Evolutionary conservation across 306 rosid species (phyloP), one percentile per base, ranked within the genome.

Genomic region (Quercus wislizeni): DNA sequence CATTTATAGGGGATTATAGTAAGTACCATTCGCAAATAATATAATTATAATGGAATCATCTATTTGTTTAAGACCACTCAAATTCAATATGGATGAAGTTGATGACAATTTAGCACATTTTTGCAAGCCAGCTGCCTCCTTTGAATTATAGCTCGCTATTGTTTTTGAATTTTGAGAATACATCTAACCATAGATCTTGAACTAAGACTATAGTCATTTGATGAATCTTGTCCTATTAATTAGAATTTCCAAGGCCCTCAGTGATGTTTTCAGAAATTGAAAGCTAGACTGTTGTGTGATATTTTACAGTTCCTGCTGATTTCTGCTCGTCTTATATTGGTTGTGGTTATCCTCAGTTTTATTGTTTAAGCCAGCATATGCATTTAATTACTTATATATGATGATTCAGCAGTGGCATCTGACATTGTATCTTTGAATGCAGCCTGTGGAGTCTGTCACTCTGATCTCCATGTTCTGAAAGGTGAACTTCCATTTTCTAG

Each of bases 401-500:
- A 20, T 49, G 7, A 10, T 58, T 49, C 43, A 33, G 15, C 65
- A 23, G 4, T 23, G 23, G 21, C 79, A 71, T 83, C 49, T 85
- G 38, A 77, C 54, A 35, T 41, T 83, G 35, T 85, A 28, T 54
- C 79, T 74, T 5, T 62, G 55, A 27, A 51, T 86, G 88, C 83
- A 94, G 97, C 87, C n/a, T 95, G 98, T 81, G 97, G 99, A 78
- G 99, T 94, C 31, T 94, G 99, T 81, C 99, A 91, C 82, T 94
- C 99, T 67, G 99, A 95, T 91, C 97, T 95, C 30, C 99, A 95
- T 80, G 95, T 95, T 73, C 70, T 95, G 72, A 95, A 95, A 79
- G 95, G 97, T 5, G 99, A 92, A 83, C 83, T 92, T 88, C 97
- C 99, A 12, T 95, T 95, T 82, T 7, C 88, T 3, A 92, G 87